These are phyloP conservation scores for Fusarium burgessii DNA, from an alignment of 2,329 filamentous ascomycete genomes.

Conservation along the genomic window DNA sequence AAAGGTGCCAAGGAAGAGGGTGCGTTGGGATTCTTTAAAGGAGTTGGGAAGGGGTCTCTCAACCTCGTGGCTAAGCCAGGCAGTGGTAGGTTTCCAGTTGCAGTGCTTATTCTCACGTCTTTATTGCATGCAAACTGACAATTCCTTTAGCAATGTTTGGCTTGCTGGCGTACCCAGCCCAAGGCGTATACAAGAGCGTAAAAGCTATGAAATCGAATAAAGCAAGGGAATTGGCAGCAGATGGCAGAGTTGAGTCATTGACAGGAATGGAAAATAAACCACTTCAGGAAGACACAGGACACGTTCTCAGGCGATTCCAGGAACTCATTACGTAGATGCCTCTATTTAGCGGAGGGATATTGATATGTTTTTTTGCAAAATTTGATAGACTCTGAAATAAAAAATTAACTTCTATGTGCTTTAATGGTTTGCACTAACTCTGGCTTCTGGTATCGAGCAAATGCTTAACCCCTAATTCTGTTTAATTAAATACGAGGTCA, in stretches of 20 bases:
- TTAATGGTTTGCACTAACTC: too few species aligned
- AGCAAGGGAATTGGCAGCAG: background rate
- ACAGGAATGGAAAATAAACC: accelerated
- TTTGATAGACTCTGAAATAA: too few species aligned
- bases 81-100: background rate
- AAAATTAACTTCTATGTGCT: too few species aligned
- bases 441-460: too few species aligned
- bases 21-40: background rate
- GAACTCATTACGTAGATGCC: background rate
- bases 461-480: too few species aligned
- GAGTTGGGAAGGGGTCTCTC: background rate
- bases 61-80: background rate
- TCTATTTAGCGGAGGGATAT: too few species aligned
- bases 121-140: accelerated
- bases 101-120: accelerated
- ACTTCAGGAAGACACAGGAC: accelerated
- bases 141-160: background rate
- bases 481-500: background rate
- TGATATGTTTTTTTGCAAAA: too few species aligned
- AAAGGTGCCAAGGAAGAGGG: background rate
- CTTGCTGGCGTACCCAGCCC: background rate
- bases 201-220: background rate
- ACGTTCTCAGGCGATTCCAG: background rate
- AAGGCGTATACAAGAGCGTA: background rate
- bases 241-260: background rate